Conservation (phyloP, 345 rosid species). For the Leavenworthia alabamica region DNA sequence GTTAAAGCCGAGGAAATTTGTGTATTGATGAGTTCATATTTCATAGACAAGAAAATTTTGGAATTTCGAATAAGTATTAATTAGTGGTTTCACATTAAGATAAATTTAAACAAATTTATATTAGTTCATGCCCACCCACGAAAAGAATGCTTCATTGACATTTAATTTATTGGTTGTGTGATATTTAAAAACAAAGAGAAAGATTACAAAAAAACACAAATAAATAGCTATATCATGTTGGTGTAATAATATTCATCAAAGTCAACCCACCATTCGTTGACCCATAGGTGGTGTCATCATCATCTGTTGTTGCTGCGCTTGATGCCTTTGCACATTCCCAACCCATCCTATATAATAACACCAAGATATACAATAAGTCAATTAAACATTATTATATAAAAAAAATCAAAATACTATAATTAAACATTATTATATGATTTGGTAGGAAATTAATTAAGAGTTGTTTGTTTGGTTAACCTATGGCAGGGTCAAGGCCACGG, state of each 20-base stretch:
- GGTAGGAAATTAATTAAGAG: not conserved
- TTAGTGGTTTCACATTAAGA: too few relatives aligned
- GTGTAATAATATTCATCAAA: not conserved
- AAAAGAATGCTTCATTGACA: conserved; percentile 16
- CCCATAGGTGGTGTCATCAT: conserved; percentile 33
- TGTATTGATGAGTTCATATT: too few relatives aligned
- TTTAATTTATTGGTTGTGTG: not conserved
- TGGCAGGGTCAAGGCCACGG: conserved; percentile 43
- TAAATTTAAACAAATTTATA: too few relatives aligned
- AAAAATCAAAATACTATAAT: not conserved
- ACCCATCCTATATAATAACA: conserved; percentile 28
- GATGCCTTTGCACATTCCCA: conserved; percentile 28
- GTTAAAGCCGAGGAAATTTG: too few relatives aligned
- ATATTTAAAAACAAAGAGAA: not conserved
- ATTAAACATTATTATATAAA: not conserved
- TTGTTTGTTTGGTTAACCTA: conserved; percentile 33
- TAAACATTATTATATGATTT: not conserved
- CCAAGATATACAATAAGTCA: too few relatives aligned
- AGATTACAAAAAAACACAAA: not conserved
- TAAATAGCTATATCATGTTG: not conserved
- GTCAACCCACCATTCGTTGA: conserved; percentile 32
- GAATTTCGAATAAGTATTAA: not conserved
- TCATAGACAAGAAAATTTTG: too few relatives aligned
- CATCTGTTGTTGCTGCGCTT: conserved; percentile 26
- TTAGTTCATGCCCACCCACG: conserved; percentile 11